A percentile compares a stretch with the other conserved stretches of the same genome.
phyloP scores from a whole-genome alignment of 2,329 filamentous ascomycete species.

The Claviceps fusiformis region DNA sequence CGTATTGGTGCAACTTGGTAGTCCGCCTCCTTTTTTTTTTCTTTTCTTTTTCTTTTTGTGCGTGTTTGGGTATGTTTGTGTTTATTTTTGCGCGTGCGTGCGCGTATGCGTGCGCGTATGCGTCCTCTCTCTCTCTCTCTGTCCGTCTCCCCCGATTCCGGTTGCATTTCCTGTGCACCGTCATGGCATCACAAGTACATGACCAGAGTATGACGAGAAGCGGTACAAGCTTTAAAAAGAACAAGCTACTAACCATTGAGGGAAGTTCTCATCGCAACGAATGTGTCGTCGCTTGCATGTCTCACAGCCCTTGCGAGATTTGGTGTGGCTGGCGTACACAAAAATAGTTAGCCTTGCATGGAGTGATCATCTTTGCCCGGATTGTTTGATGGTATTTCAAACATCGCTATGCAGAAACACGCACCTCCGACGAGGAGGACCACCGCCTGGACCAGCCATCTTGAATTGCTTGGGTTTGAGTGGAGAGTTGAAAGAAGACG shows the following conservation, averaged over 20 bases:
- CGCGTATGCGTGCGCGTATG: neutral
- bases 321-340: slow-evolving; percentile 63
- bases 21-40: neutral
- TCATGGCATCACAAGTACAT: slow-evolving; percentile 1
- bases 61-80: neutral
- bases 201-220: neutral
- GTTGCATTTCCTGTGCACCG: neutral
- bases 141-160: neutral
- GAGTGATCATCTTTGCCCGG: neutral
- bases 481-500: neutral
- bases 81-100: neutral
- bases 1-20: neutral
- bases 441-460: slow-evolving; percentile 93
- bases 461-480: slow-evolving; percentile 9
- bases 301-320: slow-evolving; percentile 95
- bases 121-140: neutral
- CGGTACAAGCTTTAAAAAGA: neutral
- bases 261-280: slow-evolving; percentile 92
- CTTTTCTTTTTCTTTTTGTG: too few relatives aligned
- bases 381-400: neutral
- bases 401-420: slow-evolving; percentile 12
- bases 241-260: slow-evolving; percentile 63
- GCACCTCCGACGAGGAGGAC: slow-evolving; percentile 64
- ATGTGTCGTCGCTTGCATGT: slow-evolving; percentile 97
- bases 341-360: slow-evolving; percentile 8